Evolutionary conservation across 768 basidiomycete species (phyloP).

Genomic region (Paxillus rubicundulus): DNA sequence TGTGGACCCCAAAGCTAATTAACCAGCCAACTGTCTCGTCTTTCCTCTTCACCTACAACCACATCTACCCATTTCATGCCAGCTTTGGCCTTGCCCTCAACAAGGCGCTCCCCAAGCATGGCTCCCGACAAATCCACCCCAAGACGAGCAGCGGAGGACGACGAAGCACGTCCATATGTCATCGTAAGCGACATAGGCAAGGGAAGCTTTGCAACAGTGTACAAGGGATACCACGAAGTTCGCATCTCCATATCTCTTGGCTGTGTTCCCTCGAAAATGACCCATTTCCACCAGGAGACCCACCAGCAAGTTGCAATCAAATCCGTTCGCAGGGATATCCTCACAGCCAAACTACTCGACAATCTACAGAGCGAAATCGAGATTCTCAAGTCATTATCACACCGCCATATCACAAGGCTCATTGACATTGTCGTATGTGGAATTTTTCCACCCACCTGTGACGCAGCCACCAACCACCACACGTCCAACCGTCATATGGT

Average conservation of each 20-base stretch:
- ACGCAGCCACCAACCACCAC: not conserved
- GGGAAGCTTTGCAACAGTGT: slow-evolving; percentile 95
- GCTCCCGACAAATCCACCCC: slow-evolving; percentile 25
- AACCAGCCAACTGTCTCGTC: slow-evolving; percentile 12
- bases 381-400: slow-evolving; percentile 90
- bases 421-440: slow-evolving; percentile 84
- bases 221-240: slow-evolving; percentile 89
- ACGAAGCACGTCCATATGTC: slow-evolving; percentile 74
- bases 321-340: slow-evolving; percentile 83
- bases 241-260: slow-evolving; percentile 22
- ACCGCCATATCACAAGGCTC: slow-evolving; percentile 89
- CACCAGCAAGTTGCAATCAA: slow-evolving; percentile 87
- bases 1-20: slow-evolving; percentile 23
- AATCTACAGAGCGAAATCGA: slow-evolving; percentile 98
- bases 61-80: slow-evolving; percentile 16
- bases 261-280: not conserved
- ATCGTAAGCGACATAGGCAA: slow-evolving; percentile 77
- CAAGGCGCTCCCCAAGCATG: slow-evolving; percentile 24
- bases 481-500: not conserved
- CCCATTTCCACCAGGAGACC: slow-evolving; percentile 54
- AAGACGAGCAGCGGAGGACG: slow-evolving; percentile 48
- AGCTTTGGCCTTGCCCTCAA: slow-evolving; percentile 14
- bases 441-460: not conserved
- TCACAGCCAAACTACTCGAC: slow-evolving; percentile 91
- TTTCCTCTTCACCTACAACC: slow-evolving; percentile 11